A percentile compares a stretch with the other conserved stretches of the same genome.
These are phyloP conservation scores for Penicillium simplicissimum DNA, from an alignment of 495 filamentous ascomycete genomes.

Conservation along the genomic window DNA sequence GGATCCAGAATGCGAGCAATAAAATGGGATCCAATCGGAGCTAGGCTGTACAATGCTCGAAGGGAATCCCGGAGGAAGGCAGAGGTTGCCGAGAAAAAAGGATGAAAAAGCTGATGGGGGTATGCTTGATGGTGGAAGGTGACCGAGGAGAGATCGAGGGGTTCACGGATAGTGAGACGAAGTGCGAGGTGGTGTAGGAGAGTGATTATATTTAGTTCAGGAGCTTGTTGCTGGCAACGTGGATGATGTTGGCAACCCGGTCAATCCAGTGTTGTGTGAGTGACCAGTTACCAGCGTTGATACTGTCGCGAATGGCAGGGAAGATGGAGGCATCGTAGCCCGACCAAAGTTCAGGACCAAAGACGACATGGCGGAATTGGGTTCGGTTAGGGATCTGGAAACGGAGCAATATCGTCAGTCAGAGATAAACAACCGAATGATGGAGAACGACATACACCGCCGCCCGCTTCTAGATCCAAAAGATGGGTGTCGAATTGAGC, in stretches of 20 bases:
- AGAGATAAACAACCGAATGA: not conserved
- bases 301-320: conserved; percentile 79
- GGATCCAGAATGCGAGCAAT: conserved; percentile 10
- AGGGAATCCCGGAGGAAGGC: conserved; percentile 11
- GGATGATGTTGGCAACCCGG: conserved; percentile 69
- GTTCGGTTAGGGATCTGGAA: conserved; percentile 77
- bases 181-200: not conserved
- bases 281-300: conserved; percentile 70
- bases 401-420: conserved; percentile 15
- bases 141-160: not conserved
- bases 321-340: conserved; percentile 76
- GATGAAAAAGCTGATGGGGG: conserved; percentile 7
- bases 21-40: conserved; percentile 9
- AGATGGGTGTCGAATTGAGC: conserved; percentile 79
- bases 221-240: conserved; percentile 62
- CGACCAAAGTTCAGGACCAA: conserved; percentile 79
- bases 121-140: conserved; percentile 15
- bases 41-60: conserved; percentile 31
- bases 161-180: conserved; percentile 1
- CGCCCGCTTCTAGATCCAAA: conserved; percentile 67
- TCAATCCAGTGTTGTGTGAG: conserved; percentile 68
- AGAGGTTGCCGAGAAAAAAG: conserved; percentile 5
- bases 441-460: conserved; percentile 58
- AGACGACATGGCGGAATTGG: conserved; percentile 93
- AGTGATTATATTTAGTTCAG: conserved; percentile 36